Conservation (phyloP, 2,329 filamentous ascomycete species). For the Diaporthe capsici region DNA sequence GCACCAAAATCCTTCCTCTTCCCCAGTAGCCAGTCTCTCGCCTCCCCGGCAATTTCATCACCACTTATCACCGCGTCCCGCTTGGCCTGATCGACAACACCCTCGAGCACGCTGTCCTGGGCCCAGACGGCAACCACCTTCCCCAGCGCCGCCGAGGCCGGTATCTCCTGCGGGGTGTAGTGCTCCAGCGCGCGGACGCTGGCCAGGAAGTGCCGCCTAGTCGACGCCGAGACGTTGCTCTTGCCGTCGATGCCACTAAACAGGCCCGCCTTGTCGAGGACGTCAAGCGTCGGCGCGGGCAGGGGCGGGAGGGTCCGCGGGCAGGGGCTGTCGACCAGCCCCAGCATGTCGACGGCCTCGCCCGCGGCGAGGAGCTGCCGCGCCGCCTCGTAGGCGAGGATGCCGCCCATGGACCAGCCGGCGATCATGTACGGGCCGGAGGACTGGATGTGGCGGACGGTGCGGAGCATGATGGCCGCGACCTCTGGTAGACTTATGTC, state of each 20-base stretch:
- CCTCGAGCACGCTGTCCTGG: slow-evolving; percentile 17
- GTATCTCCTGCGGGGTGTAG: slow-evolving; percentile 9
- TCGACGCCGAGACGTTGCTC: slow-evolving; percentile 15
- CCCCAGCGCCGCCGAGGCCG: background rate
- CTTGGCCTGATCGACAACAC: background rate
- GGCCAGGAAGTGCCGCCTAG: slow-evolving; percentile 8
- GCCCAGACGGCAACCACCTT: slow-evolving; percentile 18
- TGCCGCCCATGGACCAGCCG: slow-evolving; percentile 28
- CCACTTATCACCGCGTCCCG: slow-evolving; percentile 9
- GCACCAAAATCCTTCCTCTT: slow-evolving; percentile 24
- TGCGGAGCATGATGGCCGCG: slow-evolving; percentile 4
- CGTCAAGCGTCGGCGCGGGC: slow-evolving; percentile 41
- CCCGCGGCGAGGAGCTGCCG: slow-evolving; percentile 12
- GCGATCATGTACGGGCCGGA: slow-evolving; percentile 12
- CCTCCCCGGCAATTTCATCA: slow-evolving; percentile 17
- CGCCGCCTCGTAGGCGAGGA: slow-evolving; percentile 21
- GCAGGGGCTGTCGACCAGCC: slow-evolving; percentile 19
- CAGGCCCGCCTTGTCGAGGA: slow-evolving; percentile 49
- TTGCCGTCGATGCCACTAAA: slow-evolving; percentile 10
- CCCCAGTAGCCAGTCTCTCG: slow-evolving; percentile 1
- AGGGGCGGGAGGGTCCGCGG: background rate
- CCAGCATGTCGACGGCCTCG: background rate
- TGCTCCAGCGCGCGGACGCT: slow-evolving; percentile 27
- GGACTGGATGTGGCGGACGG: slow-evolving; percentile 8
- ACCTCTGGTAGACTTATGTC: background rate